phyloP scores from a whole-genome alignment of 2,329 filamentous ascomycete species.

The Sphaerulina musiva region DNA sequence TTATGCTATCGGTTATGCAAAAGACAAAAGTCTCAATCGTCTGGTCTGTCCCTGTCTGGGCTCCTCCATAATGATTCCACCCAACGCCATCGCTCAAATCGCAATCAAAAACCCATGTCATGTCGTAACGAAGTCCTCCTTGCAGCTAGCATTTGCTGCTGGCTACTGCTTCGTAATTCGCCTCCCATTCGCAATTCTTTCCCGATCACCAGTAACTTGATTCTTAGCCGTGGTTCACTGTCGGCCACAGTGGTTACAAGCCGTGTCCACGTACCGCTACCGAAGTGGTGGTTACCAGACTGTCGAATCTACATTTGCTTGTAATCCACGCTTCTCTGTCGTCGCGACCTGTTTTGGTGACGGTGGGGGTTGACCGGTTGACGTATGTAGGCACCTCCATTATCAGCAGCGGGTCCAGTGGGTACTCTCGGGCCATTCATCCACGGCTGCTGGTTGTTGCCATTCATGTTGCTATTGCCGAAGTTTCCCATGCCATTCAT shows the following conservation, averaged over 20 bases:
- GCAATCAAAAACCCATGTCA: not conserved
- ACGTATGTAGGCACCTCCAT: constrained; percentile 89
- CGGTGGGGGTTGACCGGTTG: constrained; percentile 93
- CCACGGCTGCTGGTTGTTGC: constrained; percentile 30
- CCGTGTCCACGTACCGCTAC: not conserved
- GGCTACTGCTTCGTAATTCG: not conserved
- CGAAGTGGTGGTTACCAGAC: not conserved
- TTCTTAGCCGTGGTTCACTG: too few species aligned
- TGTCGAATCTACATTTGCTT: constrained; percentile 58
- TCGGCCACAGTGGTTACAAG: not conserved
- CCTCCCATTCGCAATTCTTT: too few species aligned
- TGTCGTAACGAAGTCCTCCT: not conserved
- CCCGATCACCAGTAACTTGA: too few species aligned
- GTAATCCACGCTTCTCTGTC: constrained; percentile 83
- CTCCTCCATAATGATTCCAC: not conserved
- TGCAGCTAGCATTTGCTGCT: not conserved
- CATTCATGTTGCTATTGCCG: constrained; percentile 31
- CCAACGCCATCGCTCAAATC: not conserved
- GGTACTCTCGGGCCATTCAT: constrained; percentile 57
- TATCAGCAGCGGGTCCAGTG: constrained; percentile 33
- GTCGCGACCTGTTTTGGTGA: constrained; percentile 71
- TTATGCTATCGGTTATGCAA: too few species aligned
- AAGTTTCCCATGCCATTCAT: constrained; percentile 32
- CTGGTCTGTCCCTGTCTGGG: too few species aligned
- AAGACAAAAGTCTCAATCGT: too few species aligned